Base-by-base conservation (phyloP, 2,329 filamentous ascomycete species). In the Colletotrichum musae region DNA sequence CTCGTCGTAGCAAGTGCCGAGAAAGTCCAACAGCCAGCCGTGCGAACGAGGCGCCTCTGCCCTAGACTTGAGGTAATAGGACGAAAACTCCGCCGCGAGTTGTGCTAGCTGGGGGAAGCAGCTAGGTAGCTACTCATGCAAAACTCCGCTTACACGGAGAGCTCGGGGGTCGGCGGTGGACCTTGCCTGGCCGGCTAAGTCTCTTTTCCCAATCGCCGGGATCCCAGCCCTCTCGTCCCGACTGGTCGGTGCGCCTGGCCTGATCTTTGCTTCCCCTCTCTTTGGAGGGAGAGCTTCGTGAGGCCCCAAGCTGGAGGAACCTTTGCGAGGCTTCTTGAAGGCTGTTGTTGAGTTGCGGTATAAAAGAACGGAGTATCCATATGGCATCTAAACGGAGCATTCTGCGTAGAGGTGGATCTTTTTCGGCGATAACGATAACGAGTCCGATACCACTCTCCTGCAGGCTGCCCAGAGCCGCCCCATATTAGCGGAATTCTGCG, bases 91-190 rank as follows among this genome's bases (percentile, higher is more conserved):
- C 47, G 28, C 58, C 52, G 32, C 32, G 47, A 10, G 3, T 10
- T 36, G 32, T 7, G 56, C 54, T 58, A 43, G 13, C 16, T 43
- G 41, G 36, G 36, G 18, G 18, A 47, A 6, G 32, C 32, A 43
- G 41, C 13, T 43, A 6, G 5, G 15, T 10, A 43, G 48, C 58
- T 62, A 18, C 16, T 54, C 59, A 54, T 53, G 50, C 59, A 54
- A 54, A 36, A 54, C 50, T 62, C 50, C 59, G 50, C 59, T n/a
- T 60, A 28, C 28, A 62, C 50, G 51, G 50, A 62, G 59, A 54
- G 51, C 59, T 62, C 59, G 59, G 50, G 24, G 48, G 48, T 50
- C 9, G 24, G 58, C 21, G 2, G 56, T 41, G 45, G 24, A 43
- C 13, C 56, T 48, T 52, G 32, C 32, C 32, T 36, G 32, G 32